These are phyloP conservation scores for Xylaria nigripes DNA, from an alignment of 495 filamentous ascomycete genomes.

Conservation along the genomic window DNA sequence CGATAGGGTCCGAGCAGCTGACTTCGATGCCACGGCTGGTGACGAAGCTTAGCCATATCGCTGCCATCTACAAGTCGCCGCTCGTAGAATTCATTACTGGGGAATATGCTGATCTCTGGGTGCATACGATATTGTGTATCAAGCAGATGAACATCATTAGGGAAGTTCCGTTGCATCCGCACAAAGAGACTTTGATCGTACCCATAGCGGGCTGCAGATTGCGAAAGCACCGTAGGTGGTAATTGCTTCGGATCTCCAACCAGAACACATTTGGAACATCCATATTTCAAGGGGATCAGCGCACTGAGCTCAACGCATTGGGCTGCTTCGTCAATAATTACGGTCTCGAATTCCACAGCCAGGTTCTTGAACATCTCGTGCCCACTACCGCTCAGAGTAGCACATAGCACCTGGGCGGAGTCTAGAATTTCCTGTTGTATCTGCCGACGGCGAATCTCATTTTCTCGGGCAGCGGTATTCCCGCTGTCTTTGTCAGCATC, in stretches of 20 bases:
- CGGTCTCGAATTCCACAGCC: constrained; percentile 94
- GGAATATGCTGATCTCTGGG: constrained; percentile 85
- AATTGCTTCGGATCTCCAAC: constrained; percentile 97
- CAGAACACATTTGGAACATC: constrained; percentile 91
- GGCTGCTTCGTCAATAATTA: constrained; percentile 96
- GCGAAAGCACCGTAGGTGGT: constrained; percentile 89
- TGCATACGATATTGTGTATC: constrained; percentile 99
- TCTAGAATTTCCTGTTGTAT: constrained; percentile 88
- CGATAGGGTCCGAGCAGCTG: constrained; percentile 79
- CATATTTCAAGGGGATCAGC: constrained; percentile 94
- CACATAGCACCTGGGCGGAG: constrained; percentile 84
- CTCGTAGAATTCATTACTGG: constrained; percentile 87
- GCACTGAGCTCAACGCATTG: constrained; percentile 97
- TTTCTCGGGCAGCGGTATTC: constrained; percentile 63
- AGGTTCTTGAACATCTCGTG: constrained; percentile 96
- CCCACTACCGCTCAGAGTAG: constrained; percentile 88
- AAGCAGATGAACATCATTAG: constrained; percentile 82
- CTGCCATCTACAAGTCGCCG: constrained; percentile 73
- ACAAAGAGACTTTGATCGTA: constrained; percentile 98
- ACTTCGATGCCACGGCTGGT: constrained; percentile 77
- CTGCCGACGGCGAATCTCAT: constrained; percentile 73
- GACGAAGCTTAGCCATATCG: constrained; percentile 67
- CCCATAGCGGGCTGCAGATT: constrained; percentile 82
- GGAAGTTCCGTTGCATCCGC: constrained; percentile 89
- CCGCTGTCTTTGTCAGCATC: constrained; percentile 80